Base-by-base conservation (phyloP, 768 basidiomycete genomes). In the Scleroderma bovista region DNA sequence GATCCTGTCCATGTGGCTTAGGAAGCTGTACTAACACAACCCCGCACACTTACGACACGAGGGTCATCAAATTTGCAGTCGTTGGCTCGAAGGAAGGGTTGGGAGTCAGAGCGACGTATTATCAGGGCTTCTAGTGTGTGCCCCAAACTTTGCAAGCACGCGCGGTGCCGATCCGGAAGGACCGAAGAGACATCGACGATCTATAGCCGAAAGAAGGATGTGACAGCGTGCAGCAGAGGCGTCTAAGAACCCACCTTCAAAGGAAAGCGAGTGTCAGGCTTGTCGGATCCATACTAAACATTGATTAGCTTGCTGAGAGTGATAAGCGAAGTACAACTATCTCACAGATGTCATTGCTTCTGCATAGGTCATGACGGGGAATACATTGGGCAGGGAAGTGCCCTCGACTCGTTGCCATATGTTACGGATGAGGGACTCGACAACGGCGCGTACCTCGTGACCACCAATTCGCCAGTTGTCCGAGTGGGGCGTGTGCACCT, bases 341-440 rank as follows among this genome's bases (percentile, higher is more conserved):
- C 83, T 69, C 65, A 91, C 91, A 54, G 81, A 81, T 63, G 78
- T 75, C 88, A 97, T 96, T n/a, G 93, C 91, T 61, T 93, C 83
- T 51, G 76, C 63, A 67, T 95, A 97, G 47, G 88, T 91, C 82
- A 95, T 84, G 44, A 94, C 89, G 44, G 72, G 69, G 71, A 95
- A 93, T 32, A 69, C 65, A 33, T 69, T 68, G 17, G 84, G 76
- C 55, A 94, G 75, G 11, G 74, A 70, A 19, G 85, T 60, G 16
- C 74, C 79, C 60, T 91, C 78, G 17, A 86, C 65, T 43, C 83
- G 74, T 52, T 75, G 73, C 93, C 93, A 97, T 46, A 95, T 80
- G 49, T 69, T 73, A 61, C 74, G 78, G 39, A 95, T 74, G 48
- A 96, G 67, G 9, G 72, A 75, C 71, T 97, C 90, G 41, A 92